Evolutionary conservation across 2,329 filamentous ascomycete species (phyloP).

Genomic region (Lojkania enalia): DNA sequence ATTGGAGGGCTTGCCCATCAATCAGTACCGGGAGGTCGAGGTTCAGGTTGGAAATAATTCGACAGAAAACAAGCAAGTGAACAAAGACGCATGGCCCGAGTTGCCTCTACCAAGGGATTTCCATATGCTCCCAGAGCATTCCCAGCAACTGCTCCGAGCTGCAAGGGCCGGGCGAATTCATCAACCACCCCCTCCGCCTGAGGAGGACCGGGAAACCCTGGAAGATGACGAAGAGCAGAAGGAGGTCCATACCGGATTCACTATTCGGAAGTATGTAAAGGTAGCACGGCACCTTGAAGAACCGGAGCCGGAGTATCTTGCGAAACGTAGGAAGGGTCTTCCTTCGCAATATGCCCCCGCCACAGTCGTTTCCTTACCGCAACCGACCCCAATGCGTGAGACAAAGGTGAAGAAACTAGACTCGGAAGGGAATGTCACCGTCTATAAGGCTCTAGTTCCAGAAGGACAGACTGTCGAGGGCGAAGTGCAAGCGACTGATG

Average conservation of each 20-base stretch:
- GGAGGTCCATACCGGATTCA: conserved; percentile 55
- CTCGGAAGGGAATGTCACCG: conserved; percentile 74
- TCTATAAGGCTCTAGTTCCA: conserved; percentile 79
- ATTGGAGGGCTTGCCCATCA: conserved; percentile 77
- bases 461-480: conserved; percentile 81
- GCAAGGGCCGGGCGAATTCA: conserved; percentile 77
- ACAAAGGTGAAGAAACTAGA: conserved; percentile 80
- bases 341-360: conserved; percentile 47
- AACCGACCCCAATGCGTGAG: conserved; percentile 63
- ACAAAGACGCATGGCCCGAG: conserved; percentile 74
- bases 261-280: conserved; percentile 61
- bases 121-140: conserved; percentile 74
- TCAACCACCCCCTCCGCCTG: conserved; percentile 69
- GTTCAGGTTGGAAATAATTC: conserved; percentile 68
- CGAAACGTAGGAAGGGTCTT: conserved; percentile 63
- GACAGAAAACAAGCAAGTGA: conserved; percentile 62
- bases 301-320: conserved; percentile 64
- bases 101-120: conserved; percentile 88
- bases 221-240: conserved; percentile 50
- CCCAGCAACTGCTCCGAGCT: conserved; percentile 78
- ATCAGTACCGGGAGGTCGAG: conserved; percentile 79
- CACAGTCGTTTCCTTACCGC: conserved; percentile 21
- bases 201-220: conserved; percentile 60
- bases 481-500: conserved; percentile 68
- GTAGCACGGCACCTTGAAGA: conserved; percentile 61